A percentile compares a stretch with the other conserved stretches of the same genome.
phyloP scores from a whole-genome alignment of 345 rosid genomes.

The Eucalyptus curtisii region DNA sequence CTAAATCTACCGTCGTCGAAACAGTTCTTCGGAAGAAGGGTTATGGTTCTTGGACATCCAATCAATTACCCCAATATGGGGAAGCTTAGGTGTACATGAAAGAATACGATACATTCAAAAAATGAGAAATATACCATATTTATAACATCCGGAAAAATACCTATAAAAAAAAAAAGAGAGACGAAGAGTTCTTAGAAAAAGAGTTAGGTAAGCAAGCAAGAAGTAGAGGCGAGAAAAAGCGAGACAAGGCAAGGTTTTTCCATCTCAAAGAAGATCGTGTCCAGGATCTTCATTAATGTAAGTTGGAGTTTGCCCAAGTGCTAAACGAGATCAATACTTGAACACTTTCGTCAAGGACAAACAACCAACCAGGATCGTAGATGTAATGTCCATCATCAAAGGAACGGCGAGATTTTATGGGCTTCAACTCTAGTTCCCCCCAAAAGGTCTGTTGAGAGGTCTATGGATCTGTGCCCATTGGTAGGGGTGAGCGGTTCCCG shows the following conservation, averaged over 20 bases:
- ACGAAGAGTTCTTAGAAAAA: neutral
- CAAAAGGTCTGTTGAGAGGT: neutral
- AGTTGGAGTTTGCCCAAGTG: neutral
- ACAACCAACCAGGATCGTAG: neutral
- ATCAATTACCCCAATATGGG: too few species aligned
- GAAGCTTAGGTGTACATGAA: too few species aligned
- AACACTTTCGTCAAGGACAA: neutral
- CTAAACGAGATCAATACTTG: neutral
- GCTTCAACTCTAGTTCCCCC: neutral
- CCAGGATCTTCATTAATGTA: neutral
- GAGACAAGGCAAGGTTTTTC: neutral
- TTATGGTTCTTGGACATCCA: neutral
- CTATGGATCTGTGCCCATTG: neutral
- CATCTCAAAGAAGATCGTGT: neutral
- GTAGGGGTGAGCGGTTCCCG: too few species aligned
- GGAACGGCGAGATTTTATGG: neutral
- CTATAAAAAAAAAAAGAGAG: accelerated
- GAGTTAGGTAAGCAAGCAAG: too few species aligned
- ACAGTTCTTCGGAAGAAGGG: neutral
- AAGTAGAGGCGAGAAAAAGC: neutral
- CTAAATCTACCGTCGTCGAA: too few species aligned
- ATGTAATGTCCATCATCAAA: neutral
- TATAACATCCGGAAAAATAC: too few species aligned
- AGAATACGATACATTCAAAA: neutral
- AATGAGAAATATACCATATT: accelerated